Conservation (phyloP, 2,329 filamentous ascomycete genomes). For the Xylariaceae sp. region DNA sequence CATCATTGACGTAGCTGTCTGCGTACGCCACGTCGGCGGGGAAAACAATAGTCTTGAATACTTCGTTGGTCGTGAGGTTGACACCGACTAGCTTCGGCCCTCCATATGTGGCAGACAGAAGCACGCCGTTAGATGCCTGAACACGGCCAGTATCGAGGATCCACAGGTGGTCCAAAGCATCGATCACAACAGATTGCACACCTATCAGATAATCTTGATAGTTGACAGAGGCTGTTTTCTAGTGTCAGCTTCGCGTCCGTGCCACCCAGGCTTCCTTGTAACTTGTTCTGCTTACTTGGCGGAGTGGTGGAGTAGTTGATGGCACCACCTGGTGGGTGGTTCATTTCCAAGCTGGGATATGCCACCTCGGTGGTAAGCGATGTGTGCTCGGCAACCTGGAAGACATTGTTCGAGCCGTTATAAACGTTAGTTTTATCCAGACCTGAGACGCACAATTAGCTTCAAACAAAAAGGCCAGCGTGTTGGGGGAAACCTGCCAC, state of each 20-base stretch:
- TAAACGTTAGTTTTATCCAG: slow-evolving; percentile 56
- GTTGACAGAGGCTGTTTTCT: slow-evolving; percentile 47
- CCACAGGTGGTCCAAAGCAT: slow-evolving; percentile 57
- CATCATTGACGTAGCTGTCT: slow-evolving; percentile 60
- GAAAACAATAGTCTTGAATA: slow-evolving; percentile 60
- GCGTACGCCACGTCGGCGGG: slow-evolving; percentile 50
- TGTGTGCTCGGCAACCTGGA: slow-evolving; percentile 50
- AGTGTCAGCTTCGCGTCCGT: neutral
- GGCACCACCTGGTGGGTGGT: slow-evolving; percentile 53
- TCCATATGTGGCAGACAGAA: slow-evolving; percentile 52
- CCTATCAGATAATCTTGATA: slow-evolving; percentile 57
- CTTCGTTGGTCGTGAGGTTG: slow-evolving; percentile 50
- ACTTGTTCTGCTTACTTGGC: slow-evolving; percentile 35
- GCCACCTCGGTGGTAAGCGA: slow-evolving; percentile 33
- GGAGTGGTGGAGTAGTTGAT: slow-evolving; percentile 59
- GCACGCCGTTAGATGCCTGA: slow-evolving; percentile 46
- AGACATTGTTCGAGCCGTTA: slow-evolving; percentile 41
- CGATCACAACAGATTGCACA: slow-evolving; percentile 59
- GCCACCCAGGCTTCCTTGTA: neutral
- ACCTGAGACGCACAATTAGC: slow-evolving; percentile 36
- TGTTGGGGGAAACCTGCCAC: slow-evolving; percentile 22
- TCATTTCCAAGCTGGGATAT: slow-evolving; percentile 45
- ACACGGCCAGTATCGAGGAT: slow-evolving; percentile 59
- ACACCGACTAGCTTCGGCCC: slow-evolving; percentile 60
- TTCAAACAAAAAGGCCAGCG: neutral